Conservation (phyloP, 768 basidiomycete genomes). For the Lactifluus volemus region DNA sequence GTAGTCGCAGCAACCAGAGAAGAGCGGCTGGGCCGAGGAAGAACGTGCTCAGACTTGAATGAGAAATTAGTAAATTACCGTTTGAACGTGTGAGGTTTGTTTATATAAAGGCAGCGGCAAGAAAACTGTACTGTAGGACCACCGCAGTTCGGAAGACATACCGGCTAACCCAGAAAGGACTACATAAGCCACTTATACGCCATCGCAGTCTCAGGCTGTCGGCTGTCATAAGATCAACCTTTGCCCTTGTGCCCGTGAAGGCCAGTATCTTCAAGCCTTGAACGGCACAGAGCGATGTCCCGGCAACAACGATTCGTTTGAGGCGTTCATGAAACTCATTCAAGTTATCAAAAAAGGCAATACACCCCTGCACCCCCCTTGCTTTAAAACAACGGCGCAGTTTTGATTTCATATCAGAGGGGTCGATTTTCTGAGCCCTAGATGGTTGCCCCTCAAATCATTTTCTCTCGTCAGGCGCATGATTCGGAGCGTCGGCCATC, state of each 20-base stretch:
- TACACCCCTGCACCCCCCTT: no score
- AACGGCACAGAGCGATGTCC: background rate
- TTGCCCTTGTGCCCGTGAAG: conserved; percentile 1
- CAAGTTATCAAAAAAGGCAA: no score
- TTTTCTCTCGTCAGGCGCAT: no score
- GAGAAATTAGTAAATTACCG: background rate
- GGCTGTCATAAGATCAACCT: background rate
- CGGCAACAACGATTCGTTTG: no score
- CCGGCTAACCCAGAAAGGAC: background rate
- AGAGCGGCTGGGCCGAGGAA: background rate
- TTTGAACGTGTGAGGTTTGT: background rate
- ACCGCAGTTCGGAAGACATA: background rate
- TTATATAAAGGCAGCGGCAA: background rate
- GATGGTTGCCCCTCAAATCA: no score
- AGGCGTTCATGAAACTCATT: no score
- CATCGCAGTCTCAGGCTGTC: background rate
- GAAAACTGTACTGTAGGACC: background rate
- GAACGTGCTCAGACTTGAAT: background rate
- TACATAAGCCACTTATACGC: no score
- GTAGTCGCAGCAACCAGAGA: background rate
- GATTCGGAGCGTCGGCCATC: no score
- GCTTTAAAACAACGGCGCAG: no score
- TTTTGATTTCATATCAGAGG: no score
- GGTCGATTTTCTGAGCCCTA: no score
- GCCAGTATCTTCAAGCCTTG: background rate